These are phyloP conservation scores for Oemleria cerasiformis DNA, from an alignment of 306 rosid genomes.

Conservation along the genomic window DNA sequence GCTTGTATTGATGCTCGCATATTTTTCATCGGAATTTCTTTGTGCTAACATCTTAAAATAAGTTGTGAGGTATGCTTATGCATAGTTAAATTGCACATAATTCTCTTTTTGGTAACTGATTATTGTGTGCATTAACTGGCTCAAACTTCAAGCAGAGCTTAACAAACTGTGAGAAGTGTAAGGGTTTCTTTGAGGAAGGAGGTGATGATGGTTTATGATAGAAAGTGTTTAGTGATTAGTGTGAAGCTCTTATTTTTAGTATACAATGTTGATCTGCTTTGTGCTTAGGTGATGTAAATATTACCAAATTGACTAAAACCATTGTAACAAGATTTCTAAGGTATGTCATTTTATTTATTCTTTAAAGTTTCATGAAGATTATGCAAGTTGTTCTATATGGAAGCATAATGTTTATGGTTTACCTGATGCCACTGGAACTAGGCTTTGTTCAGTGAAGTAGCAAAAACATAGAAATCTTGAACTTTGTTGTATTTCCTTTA, in stretches of 20 bases:
- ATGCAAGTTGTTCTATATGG: background rate
- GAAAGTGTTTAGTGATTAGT: background rate
- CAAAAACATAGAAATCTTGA: background rate
- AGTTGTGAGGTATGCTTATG: background rate
- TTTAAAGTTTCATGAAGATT: background rate
- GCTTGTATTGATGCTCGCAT: constrained; percentile 6
- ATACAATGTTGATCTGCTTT: background rate
- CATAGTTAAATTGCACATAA: background rate
- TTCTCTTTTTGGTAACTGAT: background rate
- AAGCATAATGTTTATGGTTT: background rate
- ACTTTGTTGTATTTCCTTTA: background rate
- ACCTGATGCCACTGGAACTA: background rate
- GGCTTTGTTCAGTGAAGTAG: background rate
- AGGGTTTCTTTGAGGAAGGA: background rate
- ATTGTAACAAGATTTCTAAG: background rate
- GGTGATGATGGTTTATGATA: background rate
- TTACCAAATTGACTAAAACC: background rate
- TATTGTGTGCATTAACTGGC: constrained; percentile 2
- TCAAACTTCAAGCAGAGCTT: background rate
- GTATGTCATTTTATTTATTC: constrained; percentile 2
- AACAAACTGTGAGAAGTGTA: background rate
- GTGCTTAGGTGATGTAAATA: background rate
- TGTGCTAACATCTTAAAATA: background rate
- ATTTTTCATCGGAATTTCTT: background rate
- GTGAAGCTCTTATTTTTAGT: background rate